Base-by-base conservation (phyloP, 441 rosid species). In the Pelargonium cotyledonis region DNA sequence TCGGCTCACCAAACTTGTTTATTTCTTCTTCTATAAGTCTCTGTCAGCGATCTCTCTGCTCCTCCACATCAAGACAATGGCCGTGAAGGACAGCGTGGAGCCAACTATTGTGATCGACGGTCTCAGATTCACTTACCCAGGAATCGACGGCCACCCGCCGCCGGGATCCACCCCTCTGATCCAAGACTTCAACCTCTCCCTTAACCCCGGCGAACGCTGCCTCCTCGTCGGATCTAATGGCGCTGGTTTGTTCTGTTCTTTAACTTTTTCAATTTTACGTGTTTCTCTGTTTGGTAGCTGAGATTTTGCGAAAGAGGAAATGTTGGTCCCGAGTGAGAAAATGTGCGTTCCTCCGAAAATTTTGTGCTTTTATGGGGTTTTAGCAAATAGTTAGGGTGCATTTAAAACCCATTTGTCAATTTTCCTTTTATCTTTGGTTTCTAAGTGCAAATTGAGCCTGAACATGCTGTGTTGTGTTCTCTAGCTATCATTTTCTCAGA, bases 141-240 rank as follows among this genome's bases (percentile, higher is more conserved):
- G 98, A 75, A 91, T 91, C 82, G 97, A 93, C 78, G 96, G 97
- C 19, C 90, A 89, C 35, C 96, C 96, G 0, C 98, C 97, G 19
- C 92, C 84, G n/a, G 97, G 96, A 1, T 87, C 89, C 19, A 84
- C 83, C 29, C 90, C 95, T 60, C 74, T 91, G 38, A 85, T 91
- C 31, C 95, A 88, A 1, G 93, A 81, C 73, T 89, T 88, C 82
- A 77, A 80, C 16, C 80, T 87, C 72, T 75, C 78, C 63, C 85
- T 94, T 64, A 76, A 80, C 60, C 79, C 87, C 2, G 87, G 89
- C 65, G 87, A 91, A 8, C 88, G 98, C 68, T 86, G 93, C 77
- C 93, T 91, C 77, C 97, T 89, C 76, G 93, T 94, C 57, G 98
- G 97, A 83, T 89, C 97, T 72, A 93, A 93, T 60, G 98, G 96